Percentiles rank a stretch among this genome's conserved stretches.
Evolutionary conservation across 257 asterid genomes (phyloP).

Genomic region (Lavandula angustifolia): DNA sequence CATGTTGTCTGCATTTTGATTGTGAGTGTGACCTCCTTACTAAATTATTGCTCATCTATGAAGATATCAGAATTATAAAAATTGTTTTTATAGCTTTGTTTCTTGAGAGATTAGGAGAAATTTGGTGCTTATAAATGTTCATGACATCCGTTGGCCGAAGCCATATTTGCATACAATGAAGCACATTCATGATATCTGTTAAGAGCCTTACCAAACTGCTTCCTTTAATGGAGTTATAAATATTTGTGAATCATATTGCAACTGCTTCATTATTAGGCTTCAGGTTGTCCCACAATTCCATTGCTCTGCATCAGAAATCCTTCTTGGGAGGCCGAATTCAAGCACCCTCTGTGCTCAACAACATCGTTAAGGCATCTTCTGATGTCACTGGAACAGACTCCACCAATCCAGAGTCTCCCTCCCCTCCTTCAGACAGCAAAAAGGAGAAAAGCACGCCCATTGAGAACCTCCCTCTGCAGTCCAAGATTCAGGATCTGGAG

Average conservation of each 20-base stretch:
- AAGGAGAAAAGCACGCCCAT: slow-evolving; percentile 50
- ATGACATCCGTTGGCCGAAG: neutral
- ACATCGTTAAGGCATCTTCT: slow-evolving; percentile 56
- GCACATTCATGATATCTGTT: no score
- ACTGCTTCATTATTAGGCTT: slow-evolving; percentile 40
- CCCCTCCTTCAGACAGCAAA: slow-evolving; percentile 47
- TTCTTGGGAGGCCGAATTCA: slow-evolving; percentile 39
- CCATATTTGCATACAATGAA: no score
- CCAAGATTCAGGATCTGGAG: slow-evolving; percentile 71
- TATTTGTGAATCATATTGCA: slow-evolving; percentile 4
- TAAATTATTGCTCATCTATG: no score
- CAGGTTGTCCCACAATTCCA: no score
- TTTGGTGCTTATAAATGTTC: slow-evolving; percentile 1
- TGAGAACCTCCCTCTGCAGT: slow-evolving; percentile 69
- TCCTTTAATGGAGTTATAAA: slow-evolving; percentile 14
- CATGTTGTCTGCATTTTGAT: slow-evolving; percentile 32
- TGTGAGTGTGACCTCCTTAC: no score
- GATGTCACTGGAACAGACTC: slow-evolving; percentile 50
- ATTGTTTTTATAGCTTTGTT: neutral
- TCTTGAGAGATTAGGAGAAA: slow-evolving; percentile 6
- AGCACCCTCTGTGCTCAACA: slow-evolving; percentile 38
- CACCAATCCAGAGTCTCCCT: no score
- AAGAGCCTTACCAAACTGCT: neutral
- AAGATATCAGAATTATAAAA: neutral
- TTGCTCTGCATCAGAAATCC: slow-evolving; percentile 40